These are phyloP conservation scores for Fragilaria crotonensis DNA, from an alignment of 108 stramenopile species.

Conservation along the genomic window DNA sequence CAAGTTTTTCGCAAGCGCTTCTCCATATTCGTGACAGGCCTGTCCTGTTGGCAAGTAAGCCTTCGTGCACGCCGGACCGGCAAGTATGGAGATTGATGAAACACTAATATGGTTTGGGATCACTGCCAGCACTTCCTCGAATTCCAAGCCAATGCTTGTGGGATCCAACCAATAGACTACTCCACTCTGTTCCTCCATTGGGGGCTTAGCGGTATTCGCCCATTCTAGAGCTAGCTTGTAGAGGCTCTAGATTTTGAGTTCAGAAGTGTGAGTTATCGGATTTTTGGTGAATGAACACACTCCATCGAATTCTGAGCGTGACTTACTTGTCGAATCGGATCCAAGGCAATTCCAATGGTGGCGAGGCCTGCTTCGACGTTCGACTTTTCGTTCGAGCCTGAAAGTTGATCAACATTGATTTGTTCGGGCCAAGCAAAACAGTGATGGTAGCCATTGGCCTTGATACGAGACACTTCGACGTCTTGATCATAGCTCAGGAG, in stretches of 20 bases:
- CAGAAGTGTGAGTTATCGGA: too few relatives aligned
- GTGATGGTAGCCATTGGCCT: not conserved
- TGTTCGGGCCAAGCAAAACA: constrained; percentile 5
- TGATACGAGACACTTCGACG: not conserved
- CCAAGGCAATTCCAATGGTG: too few relatives aligned
- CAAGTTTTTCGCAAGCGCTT: not conserved
- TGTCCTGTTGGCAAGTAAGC: not conserved
- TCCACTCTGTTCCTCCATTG: not conserved
- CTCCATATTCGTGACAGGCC: constrained; percentile 2
- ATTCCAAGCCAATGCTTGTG: not conserved
- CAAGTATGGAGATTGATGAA: not conserved
- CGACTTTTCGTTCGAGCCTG: too few relatives aligned
- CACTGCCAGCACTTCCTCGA: not conserved
- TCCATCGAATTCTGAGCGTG: too few relatives aligned
- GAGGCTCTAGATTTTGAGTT: too few relatives aligned
- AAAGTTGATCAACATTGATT: too few relatives aligned
- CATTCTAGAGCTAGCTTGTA: not conserved
- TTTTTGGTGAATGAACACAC: too few relatives aligned
- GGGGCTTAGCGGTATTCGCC: not conserved
- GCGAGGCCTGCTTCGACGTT: too few relatives aligned
- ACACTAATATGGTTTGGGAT: not conserved
- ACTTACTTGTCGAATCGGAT: too few relatives aligned
- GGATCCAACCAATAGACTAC: not conserved
- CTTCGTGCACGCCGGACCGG: not conserved
- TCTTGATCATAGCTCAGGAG: not conserved